A percentile compares a stretch with the other conserved stretches of the same genome.
phyloP scores from a whole-genome alignment of 345 rosid genomes.

The Aquilaria sinensis region DNA sequence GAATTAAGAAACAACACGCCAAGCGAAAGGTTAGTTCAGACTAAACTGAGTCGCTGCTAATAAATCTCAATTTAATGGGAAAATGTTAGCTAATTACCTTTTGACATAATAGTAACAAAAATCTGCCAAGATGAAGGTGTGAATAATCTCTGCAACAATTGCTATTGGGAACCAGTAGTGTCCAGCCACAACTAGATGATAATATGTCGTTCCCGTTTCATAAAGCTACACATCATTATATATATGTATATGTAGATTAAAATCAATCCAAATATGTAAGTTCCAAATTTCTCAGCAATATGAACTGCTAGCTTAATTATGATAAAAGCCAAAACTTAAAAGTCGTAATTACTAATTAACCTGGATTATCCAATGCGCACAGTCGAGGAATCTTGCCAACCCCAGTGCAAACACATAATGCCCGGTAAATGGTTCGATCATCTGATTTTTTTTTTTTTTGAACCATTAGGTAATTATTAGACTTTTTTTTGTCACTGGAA shows the following conservation, averaged over 20 bases:
- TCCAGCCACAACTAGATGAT: slow-evolving; percentile 44
- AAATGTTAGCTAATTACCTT: slow-evolving; percentile 28
- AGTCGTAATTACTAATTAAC: slow-evolving; percentile 16
- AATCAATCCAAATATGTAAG: too few relatives aligned
- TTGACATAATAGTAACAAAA: slow-evolving; percentile 82
- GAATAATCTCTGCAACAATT: slow-evolving; percentile 58
- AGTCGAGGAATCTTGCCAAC: slow-evolving; percentile 60
- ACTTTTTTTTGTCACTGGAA: too few relatives aligned
- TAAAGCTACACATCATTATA: slow-evolving; percentile 27
- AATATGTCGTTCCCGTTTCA: slow-evolving; percentile 44
- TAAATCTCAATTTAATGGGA: neutral
- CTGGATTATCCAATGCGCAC: slow-evolving; percentile 77
- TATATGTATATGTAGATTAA: too few relatives aligned
- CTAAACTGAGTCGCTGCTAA: too few relatives aligned
- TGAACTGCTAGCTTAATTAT: neutral
- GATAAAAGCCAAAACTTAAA: neutral
- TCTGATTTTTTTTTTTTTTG: slow-evolving; percentile 25
- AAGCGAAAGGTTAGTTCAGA: too few relatives aligned
- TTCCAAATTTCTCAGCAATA: too few relatives aligned
- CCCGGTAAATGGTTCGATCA: slow-evolving; percentile 80
- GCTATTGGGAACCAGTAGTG: slow-evolving; percentile 62
- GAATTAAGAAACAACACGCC: neutral
- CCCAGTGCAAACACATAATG: slow-evolving; percentile 88
- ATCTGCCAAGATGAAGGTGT: slow-evolving; percentile 80
- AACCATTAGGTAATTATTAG: too few relatives aligned